Evolutionary conservation across 2,329 filamentous ascomycete genomes (phyloP).

Genomic region (Dothistroma pini): DNA sequence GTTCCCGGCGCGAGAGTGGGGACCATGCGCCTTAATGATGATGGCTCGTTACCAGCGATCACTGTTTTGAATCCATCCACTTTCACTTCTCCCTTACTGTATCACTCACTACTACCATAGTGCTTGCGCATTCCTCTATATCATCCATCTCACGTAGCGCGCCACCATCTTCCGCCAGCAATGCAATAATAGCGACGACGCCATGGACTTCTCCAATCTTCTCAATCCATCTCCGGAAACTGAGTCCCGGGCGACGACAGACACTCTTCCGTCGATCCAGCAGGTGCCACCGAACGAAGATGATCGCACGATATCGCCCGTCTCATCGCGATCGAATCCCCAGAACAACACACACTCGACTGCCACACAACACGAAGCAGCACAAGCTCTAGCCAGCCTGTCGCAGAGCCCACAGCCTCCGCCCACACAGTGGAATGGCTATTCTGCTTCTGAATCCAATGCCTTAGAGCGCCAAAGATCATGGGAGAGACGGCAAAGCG

Average conservation of each 20-base stretch:
- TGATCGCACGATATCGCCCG: conserved; percentile 18
- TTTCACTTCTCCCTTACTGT: conserved; percentile 3
- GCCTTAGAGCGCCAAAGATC: conserved; percentile 22
- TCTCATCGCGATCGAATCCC: conserved; percentile 14
- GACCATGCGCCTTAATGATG: neutral
- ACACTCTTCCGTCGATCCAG: conserved; percentile 22
- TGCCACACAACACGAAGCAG: conserved; percentile 37
- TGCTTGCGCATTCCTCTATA: neutral
- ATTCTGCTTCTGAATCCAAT: conserved; percentile 16
- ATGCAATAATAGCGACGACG: conserved; percentile 15
- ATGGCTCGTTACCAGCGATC: neutral
- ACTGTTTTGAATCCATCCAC: neutral
- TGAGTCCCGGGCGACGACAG: conserved; percentile 19
- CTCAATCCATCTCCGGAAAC: conserved; percentile 36
- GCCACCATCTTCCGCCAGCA: neutral
- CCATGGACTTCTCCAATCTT: conserved; percentile 20
- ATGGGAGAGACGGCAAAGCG: conserved; percentile 31
- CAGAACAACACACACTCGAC: conserved; percentile 22
- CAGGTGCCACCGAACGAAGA: conserved; percentile 22
- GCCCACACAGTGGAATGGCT: conserved; percentile 24
- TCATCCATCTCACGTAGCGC: neutral
- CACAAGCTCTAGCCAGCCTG: conserved; percentile 35
- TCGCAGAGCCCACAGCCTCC: conserved; percentile 27
- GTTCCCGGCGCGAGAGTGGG: neutral
- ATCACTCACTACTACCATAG: neutral